Evolutionary conservation across 169 alveolate genomes (phyloP).

Genomic region (Theileria luwenshuni): DNA sequence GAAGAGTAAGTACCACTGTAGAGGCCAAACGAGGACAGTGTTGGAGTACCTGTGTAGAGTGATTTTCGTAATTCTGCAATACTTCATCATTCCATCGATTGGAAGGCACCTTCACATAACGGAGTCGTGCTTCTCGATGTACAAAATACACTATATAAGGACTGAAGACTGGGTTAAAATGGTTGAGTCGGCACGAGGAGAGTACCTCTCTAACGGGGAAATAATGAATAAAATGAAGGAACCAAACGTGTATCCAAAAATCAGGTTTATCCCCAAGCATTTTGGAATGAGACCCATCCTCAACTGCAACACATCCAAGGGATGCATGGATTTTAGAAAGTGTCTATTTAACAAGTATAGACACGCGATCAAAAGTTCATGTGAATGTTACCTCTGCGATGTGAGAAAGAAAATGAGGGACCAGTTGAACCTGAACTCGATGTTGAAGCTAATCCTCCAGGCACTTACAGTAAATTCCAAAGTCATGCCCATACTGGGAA

Average conservation of each 20-base stretch:
- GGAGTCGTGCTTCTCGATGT: conserved; percentile 44
- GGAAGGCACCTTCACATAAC: conserved; percentile 56
- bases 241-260: neutral
- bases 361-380: neutral
- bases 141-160: conserved; percentile 45
- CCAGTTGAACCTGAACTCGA: conserved; percentile 16
- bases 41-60: conserved; percentile 48
- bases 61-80: conserved; percentile 49
- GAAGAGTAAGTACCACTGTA: conserved; percentile 3
- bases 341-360: neutral
- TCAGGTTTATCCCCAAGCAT: conserved; percentile 63
- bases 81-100: conserved; percentile 48
- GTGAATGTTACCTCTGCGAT: conserved; percentile 11
- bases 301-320: conserved; percentile 31
- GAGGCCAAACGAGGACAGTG: conserved; percentile 48
- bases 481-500: conserved; percentile 37
- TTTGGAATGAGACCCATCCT: conserved; percentile 67
- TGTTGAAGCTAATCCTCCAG: conserved; percentile 36
- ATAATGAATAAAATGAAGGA: no score
- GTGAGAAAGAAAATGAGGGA: neutral
- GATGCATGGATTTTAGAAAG: neutral
- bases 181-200: conserved; percentile 37
- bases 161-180: conserved; percentile 43
- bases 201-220: conserved; percentile 11
- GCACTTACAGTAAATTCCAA: conserved; percentile 41